phyloP scores from a whole-genome alignment of 192 early-diverging fungal genomes.

The Rhizoclosmatium sp. region DNA sequence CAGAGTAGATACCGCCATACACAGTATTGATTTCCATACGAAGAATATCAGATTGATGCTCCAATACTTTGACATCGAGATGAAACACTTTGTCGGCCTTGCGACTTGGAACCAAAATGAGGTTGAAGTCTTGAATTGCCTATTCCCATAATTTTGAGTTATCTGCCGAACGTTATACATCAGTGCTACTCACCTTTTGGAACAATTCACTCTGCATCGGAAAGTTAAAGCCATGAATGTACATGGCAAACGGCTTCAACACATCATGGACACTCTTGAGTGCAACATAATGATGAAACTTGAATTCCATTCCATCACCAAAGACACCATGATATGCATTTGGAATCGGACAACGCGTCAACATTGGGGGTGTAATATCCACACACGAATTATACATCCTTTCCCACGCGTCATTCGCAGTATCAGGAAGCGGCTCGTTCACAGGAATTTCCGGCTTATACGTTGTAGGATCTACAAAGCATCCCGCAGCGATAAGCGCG shows the following conservation, averaged over 20 bases:
- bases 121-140: constrained; percentile 29
- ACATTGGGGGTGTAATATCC: neutral
- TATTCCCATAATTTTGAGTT: neutral
- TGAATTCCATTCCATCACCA: constrained; percentile 2
- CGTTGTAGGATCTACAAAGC: constrained; percentile 12
- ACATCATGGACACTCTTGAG: constrained; percentile 14
- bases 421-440: neutral
- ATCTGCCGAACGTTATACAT: no score
- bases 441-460: neutral
- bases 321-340: constrained; percentile 25
- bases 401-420: neutral
- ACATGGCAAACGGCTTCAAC: constrained; percentile 27
- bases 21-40: constrained; percentile 51
- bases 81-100: neutral
- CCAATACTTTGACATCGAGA: neutral
- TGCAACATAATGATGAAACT: constrained; percentile 34
- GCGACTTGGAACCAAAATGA: constrained; percentile 7
- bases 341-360: constrained; percentile 16
- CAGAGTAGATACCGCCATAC: constrained; percentile 65
- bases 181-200: neutral
- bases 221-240: constrained; percentile 31
- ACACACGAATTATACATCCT: constrained; percentile 10
- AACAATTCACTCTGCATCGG: constrained; percentile 25
- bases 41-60: constrained; percentile 57
- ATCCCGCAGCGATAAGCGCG: neutral